These are phyloP conservation scores for Globisporangium apiculatum DNA, from an alignment of 352 stramenopile species.

Conservation along the genomic window DNA sequence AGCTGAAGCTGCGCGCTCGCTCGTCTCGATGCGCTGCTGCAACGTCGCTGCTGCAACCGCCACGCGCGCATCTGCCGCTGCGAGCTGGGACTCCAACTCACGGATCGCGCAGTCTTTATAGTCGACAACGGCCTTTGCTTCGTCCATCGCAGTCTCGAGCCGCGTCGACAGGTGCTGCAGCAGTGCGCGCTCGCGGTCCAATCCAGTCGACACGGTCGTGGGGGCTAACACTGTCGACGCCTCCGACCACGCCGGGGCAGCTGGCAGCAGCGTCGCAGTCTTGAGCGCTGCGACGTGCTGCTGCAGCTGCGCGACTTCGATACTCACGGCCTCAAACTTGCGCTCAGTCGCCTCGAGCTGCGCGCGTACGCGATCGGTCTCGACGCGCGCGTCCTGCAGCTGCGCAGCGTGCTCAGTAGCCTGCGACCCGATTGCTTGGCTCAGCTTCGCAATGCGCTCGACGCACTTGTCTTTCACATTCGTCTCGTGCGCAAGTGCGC, in stretches of 20 bases:
- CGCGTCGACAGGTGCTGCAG: slow-evolving; percentile 48
- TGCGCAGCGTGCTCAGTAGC: slow-evolving; percentile 57
- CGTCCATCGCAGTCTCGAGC: slow-evolving; percentile 52
- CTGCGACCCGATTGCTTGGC: slow-evolving; percentile 61
- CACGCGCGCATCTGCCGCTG: background rate
- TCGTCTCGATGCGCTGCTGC: background rate
- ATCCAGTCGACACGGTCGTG: too few relatives aligned
- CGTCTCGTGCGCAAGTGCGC: slow-evolving; percentile 28
- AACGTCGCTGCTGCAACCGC: background rate
- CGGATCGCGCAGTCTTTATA: slow-evolving; percentile 57
- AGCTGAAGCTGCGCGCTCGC: background rate
- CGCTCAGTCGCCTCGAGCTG: slow-evolving; percentile 28
- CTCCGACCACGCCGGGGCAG: background rate
- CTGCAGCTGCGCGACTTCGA: slow-evolving; percentile 37
- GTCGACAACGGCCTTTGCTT: slow-evolving; percentile 63
- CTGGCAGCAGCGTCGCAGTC: background rate
- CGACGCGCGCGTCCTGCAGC: slow-evolving; percentile 29
- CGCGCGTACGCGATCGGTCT: slow-evolving; percentile 25
- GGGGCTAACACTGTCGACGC: background rate
- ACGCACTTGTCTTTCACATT: slow-evolving; percentile 68
- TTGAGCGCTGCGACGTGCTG: slow-evolving; percentile 23
- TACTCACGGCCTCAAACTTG: slow-evolving; percentile 40
- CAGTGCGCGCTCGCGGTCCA: slow-evolving; percentile 23
- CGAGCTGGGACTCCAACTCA: slow-evolving; percentile 33
- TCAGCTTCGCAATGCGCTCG: slow-evolving; percentile 59